These are phyloP conservation scores for Flaveria robusta DNA, from an alignment of 129 eudicot species.

Conservation along the genomic window DNA sequence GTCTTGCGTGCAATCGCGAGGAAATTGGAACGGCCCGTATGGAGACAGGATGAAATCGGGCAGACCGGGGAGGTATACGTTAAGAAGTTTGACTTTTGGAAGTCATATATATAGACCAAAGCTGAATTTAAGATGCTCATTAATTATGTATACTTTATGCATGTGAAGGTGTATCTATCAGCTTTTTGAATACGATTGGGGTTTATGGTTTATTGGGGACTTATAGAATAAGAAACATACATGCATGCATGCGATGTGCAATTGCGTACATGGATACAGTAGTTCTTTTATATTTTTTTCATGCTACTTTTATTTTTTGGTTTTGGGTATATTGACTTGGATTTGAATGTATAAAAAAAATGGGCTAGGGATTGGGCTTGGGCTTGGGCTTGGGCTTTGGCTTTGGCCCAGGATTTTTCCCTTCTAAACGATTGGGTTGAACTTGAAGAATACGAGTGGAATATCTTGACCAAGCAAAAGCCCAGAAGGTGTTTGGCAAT, in stretches of 20 bases:
- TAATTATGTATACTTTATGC: background rate
- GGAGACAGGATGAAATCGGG: constrained; percentile 11
- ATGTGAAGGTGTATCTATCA: constrained; percentile 11
- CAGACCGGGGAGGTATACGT: constrained; percentile 2
- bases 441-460: too few species aligned
- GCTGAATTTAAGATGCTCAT: constrained; percentile 15
- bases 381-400: background rate
- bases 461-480: too few species aligned
- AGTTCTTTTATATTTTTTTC: background rate
- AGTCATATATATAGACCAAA: constrained; percentile 28
- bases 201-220: constrained; percentile 18
- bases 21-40: constrained; percentile 9
- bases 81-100: constrained; percentile 7
- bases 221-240: constrained; percentile 27
- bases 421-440: too few species aligned
- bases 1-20: constrained; percentile 3
- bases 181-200: constrained; percentile 30
- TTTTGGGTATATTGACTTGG: background rate
- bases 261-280: constrained; percentile 9
- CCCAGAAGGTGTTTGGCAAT: too few species aligned
- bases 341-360: background rate
- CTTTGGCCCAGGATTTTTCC: too few species aligned
- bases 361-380: background rate
- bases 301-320: background rate
- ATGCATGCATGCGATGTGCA: background rate